Evolutionary conservation across 2,329 filamentous ascomycete genomes (phyloP).

Genomic region (Aureobasidium sp.): DNA sequence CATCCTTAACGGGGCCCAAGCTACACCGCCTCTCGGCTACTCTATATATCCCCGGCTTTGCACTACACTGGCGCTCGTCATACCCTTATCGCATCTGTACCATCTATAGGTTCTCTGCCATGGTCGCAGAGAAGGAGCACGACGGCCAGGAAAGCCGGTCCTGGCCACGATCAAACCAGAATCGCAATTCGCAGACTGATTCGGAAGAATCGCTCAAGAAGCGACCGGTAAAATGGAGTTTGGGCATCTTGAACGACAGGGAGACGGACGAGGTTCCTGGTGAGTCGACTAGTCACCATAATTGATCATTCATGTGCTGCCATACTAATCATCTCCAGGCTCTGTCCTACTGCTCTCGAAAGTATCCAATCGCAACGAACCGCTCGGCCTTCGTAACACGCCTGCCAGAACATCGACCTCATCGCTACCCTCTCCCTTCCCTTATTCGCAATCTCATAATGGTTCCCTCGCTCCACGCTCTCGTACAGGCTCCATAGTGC

Average conservation of each 20-base stretch:
- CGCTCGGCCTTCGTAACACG: slow-evolving; percentile 55
- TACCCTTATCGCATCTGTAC: neutral
- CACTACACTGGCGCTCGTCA: neutral
- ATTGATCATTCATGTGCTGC: neutral
- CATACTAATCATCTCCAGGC: slow-evolving; percentile 33
- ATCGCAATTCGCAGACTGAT: slow-evolving; percentile 33
- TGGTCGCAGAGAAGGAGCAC: slow-evolving; percentile 3
- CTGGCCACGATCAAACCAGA: slow-evolving; percentile 47
- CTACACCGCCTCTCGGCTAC: neutral
- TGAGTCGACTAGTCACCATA: slow-evolving; percentile 33
- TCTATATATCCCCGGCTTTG: neutral
- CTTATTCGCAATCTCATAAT: slow-evolving; percentile 10
- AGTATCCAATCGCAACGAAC: slow-evolving; percentile 53
- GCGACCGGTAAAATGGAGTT: slow-evolving; percentile 40
- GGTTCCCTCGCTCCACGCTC: slow-evolving; percentile 11
- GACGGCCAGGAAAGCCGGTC: neutral
- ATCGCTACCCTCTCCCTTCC: slow-evolving; percentile 23
- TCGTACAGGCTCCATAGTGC: slow-evolving; percentile 13
- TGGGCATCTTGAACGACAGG: slow-evolving; percentile 79
- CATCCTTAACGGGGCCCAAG: neutral
- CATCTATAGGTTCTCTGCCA: neutral
- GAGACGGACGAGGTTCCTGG: slow-evolving; percentile 82
- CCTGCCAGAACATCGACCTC: slow-evolving; percentile 42
- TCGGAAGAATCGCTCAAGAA: slow-evolving; percentile 15
- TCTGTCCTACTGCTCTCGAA: slow-evolving; percentile 55